Evolutionary conservation across 805 yeast genomes (phyloP).

Genomic region (Ascoidea asiatica): DNA sequence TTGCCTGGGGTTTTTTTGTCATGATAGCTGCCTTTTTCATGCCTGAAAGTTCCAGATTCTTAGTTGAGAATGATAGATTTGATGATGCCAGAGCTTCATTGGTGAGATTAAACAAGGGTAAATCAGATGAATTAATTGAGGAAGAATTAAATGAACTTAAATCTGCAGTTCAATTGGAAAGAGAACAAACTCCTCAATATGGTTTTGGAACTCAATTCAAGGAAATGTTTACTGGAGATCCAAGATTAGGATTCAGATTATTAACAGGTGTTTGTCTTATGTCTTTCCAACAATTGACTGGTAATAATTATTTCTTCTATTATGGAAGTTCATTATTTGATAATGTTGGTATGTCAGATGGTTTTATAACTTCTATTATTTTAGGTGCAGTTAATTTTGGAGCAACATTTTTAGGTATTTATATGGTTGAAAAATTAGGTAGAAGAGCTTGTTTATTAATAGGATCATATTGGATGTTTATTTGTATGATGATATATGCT

Average conservation of each 20-base stretch:
- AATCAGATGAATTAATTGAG: constrained; percentile 30
- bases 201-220: no score
- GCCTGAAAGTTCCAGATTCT: no score
- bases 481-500: constrained; percentile 27
- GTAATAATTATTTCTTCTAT: constrained; percentile 51
- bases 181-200: no score
- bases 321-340: constrained; percentile 45
- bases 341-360: constrained; percentile 35
- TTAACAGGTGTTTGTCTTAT: constrained; percentile 36
- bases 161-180: no score
- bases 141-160: constrained; percentile 35
- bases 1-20: constrained; percentile 22
- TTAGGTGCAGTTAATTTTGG: constrained; percentile 41
- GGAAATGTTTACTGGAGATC: constrained; percentile 14
- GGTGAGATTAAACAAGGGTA: constrained; percentile 24
- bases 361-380: constrained; percentile 38
- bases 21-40: no score
- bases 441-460: no score
- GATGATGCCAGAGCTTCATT: constrained; percentile 28
- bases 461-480: no score
- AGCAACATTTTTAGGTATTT: constrained; percentile 40
- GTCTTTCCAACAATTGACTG: constrained; percentile 47
- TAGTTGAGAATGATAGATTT: constrained; percentile 20
- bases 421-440: constrained; percentile 37
- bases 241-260: constrained; percentile 23